These are phyloP conservation scores for Gynostemma pentaphyllum DNA, from an alignment of 306 rosid genomes.

Conservation along the genomic window DNA sequence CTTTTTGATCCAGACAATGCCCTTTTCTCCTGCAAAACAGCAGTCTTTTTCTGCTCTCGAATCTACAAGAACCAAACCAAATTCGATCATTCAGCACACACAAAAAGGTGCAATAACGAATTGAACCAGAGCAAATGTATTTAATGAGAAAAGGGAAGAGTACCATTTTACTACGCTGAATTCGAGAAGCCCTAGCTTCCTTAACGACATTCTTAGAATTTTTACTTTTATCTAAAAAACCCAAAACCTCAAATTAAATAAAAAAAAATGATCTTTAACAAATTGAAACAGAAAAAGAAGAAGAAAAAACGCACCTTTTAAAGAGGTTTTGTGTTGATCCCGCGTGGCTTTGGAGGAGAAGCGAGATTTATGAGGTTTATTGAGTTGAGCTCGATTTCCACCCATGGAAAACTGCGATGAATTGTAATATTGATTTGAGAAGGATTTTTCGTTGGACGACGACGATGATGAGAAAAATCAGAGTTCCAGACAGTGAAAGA, in stretches of 20 bases:
- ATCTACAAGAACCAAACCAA: constrained; percentile 32
- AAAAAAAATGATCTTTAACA: not conserved
- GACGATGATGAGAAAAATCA: no score
- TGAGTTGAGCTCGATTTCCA: constrained; percentile 47
- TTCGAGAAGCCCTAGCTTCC: constrained; percentile 70
- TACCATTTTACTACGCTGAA: constrained; percentile 83
- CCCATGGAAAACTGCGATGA: constrained; percentile 39
- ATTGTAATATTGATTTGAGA: not conserved
- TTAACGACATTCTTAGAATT: constrained; percentile 37
- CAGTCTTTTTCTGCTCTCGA: constrained; percentile 66
- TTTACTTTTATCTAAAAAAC: constrained; percentile 38
- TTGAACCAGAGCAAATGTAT: not conserved
- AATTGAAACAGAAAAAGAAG: not conserved
- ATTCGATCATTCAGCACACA: not conserved
- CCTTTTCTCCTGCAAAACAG: constrained; percentile 73
- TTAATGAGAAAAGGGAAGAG: not conserved
- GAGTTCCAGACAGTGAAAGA: no score
- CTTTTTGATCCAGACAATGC: constrained; percentile 58
- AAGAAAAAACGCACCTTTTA: constrained; percentile 23
- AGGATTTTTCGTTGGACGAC: no score
- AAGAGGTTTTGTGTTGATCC: constrained; percentile 48
- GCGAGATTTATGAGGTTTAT: constrained; percentile 67
- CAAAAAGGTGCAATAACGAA: not conserved
- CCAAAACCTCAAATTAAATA: constrained; percentile 7
- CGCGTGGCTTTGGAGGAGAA: constrained; percentile 68